Conservation (phyloP, 2,329 filamentous ascomycete genomes). For the Neoascochyta sp. region DNA sequence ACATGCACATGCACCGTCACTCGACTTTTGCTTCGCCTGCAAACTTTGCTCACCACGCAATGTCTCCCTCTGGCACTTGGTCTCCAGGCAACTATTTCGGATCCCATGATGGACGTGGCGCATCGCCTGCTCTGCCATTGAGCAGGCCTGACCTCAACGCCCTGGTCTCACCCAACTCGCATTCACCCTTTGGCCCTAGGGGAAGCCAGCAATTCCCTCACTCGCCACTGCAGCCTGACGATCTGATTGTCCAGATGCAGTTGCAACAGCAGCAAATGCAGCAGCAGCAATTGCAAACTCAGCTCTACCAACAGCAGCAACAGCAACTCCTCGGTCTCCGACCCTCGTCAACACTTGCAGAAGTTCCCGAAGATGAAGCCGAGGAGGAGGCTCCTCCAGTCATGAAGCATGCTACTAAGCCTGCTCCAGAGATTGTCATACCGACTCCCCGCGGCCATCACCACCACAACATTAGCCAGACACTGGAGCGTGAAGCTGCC, state of each 20-base stretch:
- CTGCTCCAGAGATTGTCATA: slow-evolving; percentile 54
- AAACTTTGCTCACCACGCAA: slow-evolving; percentile 61
- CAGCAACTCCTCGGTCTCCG: slow-evolving; percentile 46
- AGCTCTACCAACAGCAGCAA: slow-evolving; percentile 48
- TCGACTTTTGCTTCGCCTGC: slow-evolving; percentile 68
- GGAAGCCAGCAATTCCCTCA: slow-evolving; percentile 44
- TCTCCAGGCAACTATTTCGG: slow-evolving; percentile 41
- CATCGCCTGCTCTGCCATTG: slow-evolving; percentile 41
- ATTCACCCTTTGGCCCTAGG: slow-evolving; percentile 60
- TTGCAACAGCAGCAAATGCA: slow-evolving; percentile 50
- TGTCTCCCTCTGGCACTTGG: slow-evolving; percentile 49
- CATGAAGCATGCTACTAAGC: slow-evolving; percentile 38
- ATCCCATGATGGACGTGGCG: slow-evolving; percentile 39
- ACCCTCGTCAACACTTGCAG: slow-evolving; percentile 55
- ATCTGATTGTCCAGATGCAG: slow-evolving; percentile 46
- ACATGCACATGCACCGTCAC: slow-evolving; percentile 63
- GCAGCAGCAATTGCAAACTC: slow-evolving; percentile 51
- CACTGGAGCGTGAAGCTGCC: slow-evolving; percentile 78
- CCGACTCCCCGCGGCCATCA: slow-evolving; percentile 59
- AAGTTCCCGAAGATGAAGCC: slow-evolving; percentile 71
- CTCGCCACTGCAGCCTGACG: slow-evolving; percentile 34
- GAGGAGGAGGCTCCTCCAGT: slow-evolving; percentile 47
- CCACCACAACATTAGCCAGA: slow-evolving; percentile 70
- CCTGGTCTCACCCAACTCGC: slow-evolving; percentile 42
- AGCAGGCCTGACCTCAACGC: slow-evolving; percentile 38